These are phyloP conservation scores for Naganishia vaughanmartiniae DNA, from an alignment of 768 basidiomycete species.

Conservation along the genomic window DNA sequence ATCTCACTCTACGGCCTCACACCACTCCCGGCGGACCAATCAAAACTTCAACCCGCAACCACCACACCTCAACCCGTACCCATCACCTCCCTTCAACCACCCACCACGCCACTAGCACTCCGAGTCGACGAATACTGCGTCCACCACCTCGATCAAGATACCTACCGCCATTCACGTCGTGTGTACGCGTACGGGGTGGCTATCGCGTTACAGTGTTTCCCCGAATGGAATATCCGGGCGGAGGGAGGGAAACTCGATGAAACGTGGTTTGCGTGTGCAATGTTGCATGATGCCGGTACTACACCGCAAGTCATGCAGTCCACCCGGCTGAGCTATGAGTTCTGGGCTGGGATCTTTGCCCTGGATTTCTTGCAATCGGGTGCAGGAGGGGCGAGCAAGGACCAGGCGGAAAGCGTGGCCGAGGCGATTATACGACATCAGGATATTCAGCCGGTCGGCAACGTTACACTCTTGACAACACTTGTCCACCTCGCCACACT, in stretches of 20 bases:
- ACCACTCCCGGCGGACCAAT: slow-evolving; percentile 27
- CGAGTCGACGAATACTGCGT: slow-evolving; percentile 25
- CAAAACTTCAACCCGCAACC: slow-evolving; percentile 3
- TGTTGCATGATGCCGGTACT: slow-evolving; percentile 37
- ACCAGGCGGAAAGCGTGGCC: slow-evolving; percentile 35
- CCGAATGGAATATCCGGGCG: slow-evolving; percentile 18
- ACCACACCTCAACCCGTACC: slow-evolving; percentile 18
- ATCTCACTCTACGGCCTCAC: slow-evolving; percentile 30
- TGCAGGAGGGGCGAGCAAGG: slow-evolving; percentile 20
- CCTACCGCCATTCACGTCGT: slow-evolving; percentile 31
- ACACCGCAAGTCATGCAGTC: slow-evolving; percentile 14
- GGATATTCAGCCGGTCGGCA: slow-evolving; percentile 34
- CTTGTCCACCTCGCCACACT: slow-evolving; percentile 28
- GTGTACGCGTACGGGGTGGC: slow-evolving; percentile 35
- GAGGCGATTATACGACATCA: slow-evolving; percentile 38
- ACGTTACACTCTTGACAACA: slow-evolving; percentile 24
- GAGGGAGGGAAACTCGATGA: slow-evolving; percentile 25
- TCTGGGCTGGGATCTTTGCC: slow-evolving; percentile 32
- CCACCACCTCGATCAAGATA: slow-evolving; percentile 27
- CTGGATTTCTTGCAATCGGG: slow-evolving; percentile 30
- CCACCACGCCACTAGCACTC: slow-evolving; percentile 27
- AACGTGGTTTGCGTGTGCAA: slow-evolving; percentile 36
- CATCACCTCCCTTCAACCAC: slow-evolving; percentile 13
- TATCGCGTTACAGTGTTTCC: slow-evolving; percentile 33
- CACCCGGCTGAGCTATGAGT: slow-evolving; percentile 34